These are phyloP conservation scores for Mallotus repandus DNA, from an alignment of 441 rosid species.

Conservation along the genomic window DNA sequence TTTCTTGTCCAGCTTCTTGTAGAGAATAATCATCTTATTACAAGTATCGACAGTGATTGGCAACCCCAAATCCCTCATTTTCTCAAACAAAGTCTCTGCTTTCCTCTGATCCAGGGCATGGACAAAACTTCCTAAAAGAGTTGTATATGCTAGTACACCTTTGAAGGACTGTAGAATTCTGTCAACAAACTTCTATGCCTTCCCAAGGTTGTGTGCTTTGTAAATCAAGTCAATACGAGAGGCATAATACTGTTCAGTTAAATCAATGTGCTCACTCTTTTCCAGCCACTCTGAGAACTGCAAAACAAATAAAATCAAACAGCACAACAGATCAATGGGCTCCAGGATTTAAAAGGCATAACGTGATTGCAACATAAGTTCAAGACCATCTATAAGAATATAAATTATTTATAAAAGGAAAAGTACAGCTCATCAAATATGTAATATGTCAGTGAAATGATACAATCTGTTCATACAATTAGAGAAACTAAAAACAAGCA, in stretches of 20 bases:
- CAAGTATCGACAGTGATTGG: conserved; percentile 26
- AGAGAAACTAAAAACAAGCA: too few species aligned
- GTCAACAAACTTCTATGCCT: conserved; percentile 28
- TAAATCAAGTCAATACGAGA: conserved; percentile 24
- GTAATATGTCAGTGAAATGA: too few species aligned
- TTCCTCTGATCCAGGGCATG: conserved; percentile 7
- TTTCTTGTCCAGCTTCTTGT: conserved; percentile 30
- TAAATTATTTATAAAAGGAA: too few species aligned
- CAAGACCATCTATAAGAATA: too few species aligned
- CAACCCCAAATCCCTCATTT: conserved; percentile 30
- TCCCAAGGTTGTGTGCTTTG: conserved; percentile 18
- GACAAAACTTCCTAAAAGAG: conserved; percentile 24
- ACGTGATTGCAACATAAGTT: too few species aligned
- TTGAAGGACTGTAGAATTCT: conserved; percentile 29
- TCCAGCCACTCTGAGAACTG: conserved; percentile 38
- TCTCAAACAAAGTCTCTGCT: conserved; percentile 34
- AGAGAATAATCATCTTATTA: conserved; percentile 35
- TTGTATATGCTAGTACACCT: conserved; percentile 29
- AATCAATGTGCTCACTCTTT: conserved; percentile 17
- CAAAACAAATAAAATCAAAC: neutral
- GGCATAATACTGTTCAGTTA: conserved; percentile 26
- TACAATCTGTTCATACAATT: too few species aligned
- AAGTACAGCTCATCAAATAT: too few species aligned
- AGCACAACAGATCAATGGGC: too few species aligned
- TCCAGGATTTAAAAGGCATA: too few species aligned